Conservation (phyloP, 148 eudicot species). For the Diospyros lotus region DNA sequence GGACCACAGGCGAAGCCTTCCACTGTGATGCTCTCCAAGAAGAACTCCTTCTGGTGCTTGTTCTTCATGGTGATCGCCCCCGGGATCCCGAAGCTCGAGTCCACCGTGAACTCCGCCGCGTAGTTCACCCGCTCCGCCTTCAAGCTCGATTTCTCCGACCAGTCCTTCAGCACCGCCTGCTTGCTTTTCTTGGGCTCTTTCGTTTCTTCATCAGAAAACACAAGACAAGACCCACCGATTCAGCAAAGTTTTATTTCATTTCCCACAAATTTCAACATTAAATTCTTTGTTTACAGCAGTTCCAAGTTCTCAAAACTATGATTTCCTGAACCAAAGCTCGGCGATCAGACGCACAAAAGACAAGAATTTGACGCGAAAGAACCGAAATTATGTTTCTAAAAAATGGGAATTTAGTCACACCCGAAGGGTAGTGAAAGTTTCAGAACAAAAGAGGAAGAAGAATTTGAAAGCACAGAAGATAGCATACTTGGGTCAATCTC, state of each 20-base stretch:
- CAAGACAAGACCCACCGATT: background rate
- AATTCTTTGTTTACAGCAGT: too few relatives aligned
- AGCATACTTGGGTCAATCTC: conserved; percentile 73
- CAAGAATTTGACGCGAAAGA: too few relatives aligned
- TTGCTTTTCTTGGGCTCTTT: conserved; percentile 68
- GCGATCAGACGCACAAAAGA: too few relatives aligned
- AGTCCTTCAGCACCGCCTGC: conserved; percentile 64
- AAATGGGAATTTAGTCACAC: background rate
- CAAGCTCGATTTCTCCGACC: conserved; percentile 80
- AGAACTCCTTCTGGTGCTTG: conserved; percentile 87
- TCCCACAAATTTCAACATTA: too few relatives aligned
- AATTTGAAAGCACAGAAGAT: background rate
- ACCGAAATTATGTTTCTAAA: too few relatives aligned
- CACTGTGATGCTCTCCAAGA: conserved; percentile 64
- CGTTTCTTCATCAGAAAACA: conserved; percentile 35
- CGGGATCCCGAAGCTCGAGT: conserved; percentile 72
- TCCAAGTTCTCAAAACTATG: too few relatives aligned
- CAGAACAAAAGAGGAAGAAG: background rate
- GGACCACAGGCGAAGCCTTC: conserved; percentile 92
- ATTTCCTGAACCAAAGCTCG: too few relatives aligned
- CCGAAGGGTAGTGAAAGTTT: background rate
- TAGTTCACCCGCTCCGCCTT: conserved; percentile 85
- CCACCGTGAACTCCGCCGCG: conserved; percentile 68
- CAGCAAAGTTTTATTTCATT: background rate
- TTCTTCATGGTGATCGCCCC: conserved; percentile 76